Percentiles rank a stretch among this genome's conserved stretches.
Conservation (phyloP, 1,139 yeast genomes). For the Diutina mesorugosa region DNA sequence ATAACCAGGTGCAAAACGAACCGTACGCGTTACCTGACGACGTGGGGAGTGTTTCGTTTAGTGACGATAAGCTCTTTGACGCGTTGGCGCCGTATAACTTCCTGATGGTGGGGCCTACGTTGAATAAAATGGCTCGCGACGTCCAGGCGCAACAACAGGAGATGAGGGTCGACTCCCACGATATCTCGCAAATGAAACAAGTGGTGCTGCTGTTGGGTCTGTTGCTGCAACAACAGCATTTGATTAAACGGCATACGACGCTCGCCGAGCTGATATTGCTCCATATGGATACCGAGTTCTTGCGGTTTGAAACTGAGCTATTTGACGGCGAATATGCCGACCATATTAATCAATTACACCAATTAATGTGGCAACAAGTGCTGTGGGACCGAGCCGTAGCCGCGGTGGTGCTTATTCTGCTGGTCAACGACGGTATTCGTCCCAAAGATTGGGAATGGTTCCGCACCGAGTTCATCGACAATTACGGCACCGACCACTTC, state of each 20-base stretch:
- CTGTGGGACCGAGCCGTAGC: conserved; percentile 31
- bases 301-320: conserved; percentile 67
- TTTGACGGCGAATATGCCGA: conserved; percentile 44
- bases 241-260: conserved; percentile 62
- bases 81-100: conserved; percentile 59
- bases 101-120: conserved; percentile 62
- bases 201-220: conserved; percentile 63
- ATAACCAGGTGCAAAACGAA: neutral
- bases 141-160: conserved; percentile 60
- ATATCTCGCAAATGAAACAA: conserved; percentile 50
- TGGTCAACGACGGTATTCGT: conserved; percentile 52
- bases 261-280: conserved; percentile 59
- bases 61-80: conserved; percentile 19
- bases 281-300: conserved; percentile 19
- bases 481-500: conserved; percentile 41
- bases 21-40: neutral
- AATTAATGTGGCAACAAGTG: conserved; percentile 30
- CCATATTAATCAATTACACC: conserved; percentile 33
- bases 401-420: conserved; percentile 39
- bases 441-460: conserved; percentile 42
- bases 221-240: conserved; percentile 54
- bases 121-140: conserved; percentile 59
- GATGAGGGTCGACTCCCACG: conserved; percentile 28
- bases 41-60: neutral
- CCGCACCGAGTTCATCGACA: conserved; percentile 36